phyloP scores from a whole-genome alignment of 208 protist species.

The Leishmania gerbilli region DNA sequence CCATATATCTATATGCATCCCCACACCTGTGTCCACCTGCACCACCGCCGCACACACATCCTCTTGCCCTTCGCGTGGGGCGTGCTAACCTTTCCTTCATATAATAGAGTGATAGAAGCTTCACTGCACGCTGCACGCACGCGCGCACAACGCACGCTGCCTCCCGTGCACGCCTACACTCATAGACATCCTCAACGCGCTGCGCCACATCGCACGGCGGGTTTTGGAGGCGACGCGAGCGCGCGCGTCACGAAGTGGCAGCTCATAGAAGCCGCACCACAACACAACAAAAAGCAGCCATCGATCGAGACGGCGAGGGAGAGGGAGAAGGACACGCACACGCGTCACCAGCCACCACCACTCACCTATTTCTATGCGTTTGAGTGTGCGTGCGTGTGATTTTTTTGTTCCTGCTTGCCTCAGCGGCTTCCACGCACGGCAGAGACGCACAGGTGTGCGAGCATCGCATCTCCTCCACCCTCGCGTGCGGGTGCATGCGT shows the following conservation, averaged over 20 bases:
- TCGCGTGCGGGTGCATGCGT: neutral
- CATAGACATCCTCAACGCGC: neutral
- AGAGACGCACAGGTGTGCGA: neutral
- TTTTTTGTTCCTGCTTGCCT: neutral
- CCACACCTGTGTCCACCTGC: neutral
- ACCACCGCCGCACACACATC: neutral
- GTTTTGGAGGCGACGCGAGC: neutral
- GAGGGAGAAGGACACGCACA: neutral
- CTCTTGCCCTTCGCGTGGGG: neutral
- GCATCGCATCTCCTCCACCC: neutral
- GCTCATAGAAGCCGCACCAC: neutral
- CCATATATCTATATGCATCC: neutral
- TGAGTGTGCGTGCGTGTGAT: neutral
- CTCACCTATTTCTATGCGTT: neutral
- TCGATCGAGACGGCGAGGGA: neutral
- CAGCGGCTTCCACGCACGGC: neutral
- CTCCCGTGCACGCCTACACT: neutral
- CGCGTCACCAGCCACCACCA: neutral
- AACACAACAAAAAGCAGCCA: neutral
- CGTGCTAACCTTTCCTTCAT: neutral
- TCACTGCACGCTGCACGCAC: neutral
- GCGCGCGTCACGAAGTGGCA: neutral
- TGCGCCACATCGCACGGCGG: neutral
- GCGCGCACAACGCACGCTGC: neutral
- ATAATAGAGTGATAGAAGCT: constrained; percentile 3